Base-by-base conservation (phyloP, 305 asterid species). In the Solanum hybrid region DNA sequence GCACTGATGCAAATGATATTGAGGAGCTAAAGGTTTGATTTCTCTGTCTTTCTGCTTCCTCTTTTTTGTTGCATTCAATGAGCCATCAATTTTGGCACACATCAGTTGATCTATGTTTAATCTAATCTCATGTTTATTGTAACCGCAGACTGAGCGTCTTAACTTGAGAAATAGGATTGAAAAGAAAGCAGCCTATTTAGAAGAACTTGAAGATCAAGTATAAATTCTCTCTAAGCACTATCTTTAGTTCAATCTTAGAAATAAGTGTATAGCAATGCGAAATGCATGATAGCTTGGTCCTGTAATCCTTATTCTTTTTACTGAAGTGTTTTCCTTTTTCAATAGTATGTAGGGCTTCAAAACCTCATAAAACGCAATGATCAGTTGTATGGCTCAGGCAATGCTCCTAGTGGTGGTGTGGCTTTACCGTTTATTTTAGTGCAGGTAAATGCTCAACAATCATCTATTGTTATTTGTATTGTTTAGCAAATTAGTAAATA, bases 141-240 rank as follows among this genome's bases (percentile, higher is more conserved):
- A 77, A 90, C 90, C 91, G 92, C 96, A 97, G 99, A 93, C 91
- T 79, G 99, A 97, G 92, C 94, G 97, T 27, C 92, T 93, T 90
- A 96, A 94, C 89, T 91, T 96, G 91, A 94, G 95, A 89, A 96
- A 89, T 90, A 95, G 98, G 90, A 95, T 95, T 88, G 97, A 95
- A 77, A 97, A 97, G 94, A 97, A 97, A 93, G 94, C 96, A 86
- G 95, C 99, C 26, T 97, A 97, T 93, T 93, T 97, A 90, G 93
- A 93, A 93, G 99, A 97, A 94, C 95, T 96, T 93, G 98, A 96
- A 93, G 99, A 96, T 88, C 99, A 97, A 90, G 99, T 97, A 91
- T 90, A 93, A 91, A 79, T 37, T 79, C 39, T 87, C 73, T 34
- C 39, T 89, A 39, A 79, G 15, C 77, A 77, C 86, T 5, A 11